Conservation (phyloP, 331 rosid genomes). For the Prunus yedoensis region DNA sequence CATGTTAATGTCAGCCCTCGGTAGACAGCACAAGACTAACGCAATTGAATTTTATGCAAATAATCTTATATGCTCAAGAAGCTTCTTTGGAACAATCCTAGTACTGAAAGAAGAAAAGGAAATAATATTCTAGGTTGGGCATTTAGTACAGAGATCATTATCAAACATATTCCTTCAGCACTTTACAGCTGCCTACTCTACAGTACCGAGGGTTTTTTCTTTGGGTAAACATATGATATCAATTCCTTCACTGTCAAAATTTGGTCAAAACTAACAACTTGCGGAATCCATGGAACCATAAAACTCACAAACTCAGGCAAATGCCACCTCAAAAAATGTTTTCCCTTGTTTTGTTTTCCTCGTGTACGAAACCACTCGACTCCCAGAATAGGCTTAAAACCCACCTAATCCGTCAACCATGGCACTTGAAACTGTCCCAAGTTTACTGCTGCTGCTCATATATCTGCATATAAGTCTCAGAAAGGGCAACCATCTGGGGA, state of each 20-base stretch:
- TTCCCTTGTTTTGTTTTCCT: background rate
- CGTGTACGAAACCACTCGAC: background rate
- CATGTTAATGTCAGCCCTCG: too few species aligned
- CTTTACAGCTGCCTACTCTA: background rate
- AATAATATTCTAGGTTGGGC: too few species aligned
- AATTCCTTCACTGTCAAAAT: background rate
- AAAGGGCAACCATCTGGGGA: constrained; percentile 97
- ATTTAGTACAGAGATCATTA: too few species aligned
- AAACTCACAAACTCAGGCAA: background rate
- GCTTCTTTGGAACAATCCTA: too few species aligned
- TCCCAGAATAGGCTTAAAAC: background rate
- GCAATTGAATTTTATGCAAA: too few species aligned
- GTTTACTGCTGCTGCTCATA: constrained; percentile 86
- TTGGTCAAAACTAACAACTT: background rate
- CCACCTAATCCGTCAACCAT: background rate
- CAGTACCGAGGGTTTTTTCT: too few species aligned
- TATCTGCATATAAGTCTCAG: constrained; percentile 95
- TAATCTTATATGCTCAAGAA: too few species aligned
- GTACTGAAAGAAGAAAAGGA: too few species aligned
- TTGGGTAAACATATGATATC: background rate
- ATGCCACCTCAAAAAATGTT: background rate
- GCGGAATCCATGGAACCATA: background rate
- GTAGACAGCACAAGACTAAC: too few species aligned
- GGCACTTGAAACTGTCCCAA: background rate
- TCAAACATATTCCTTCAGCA: background rate